A percentile compares a stretch with the other conserved stretches of the same genome.
These are phyloP conservation scores for Sarcodon aspratus DNA, from an alignment of 768 basidiomycete genomes.

Conservation along the genomic window DNA sequence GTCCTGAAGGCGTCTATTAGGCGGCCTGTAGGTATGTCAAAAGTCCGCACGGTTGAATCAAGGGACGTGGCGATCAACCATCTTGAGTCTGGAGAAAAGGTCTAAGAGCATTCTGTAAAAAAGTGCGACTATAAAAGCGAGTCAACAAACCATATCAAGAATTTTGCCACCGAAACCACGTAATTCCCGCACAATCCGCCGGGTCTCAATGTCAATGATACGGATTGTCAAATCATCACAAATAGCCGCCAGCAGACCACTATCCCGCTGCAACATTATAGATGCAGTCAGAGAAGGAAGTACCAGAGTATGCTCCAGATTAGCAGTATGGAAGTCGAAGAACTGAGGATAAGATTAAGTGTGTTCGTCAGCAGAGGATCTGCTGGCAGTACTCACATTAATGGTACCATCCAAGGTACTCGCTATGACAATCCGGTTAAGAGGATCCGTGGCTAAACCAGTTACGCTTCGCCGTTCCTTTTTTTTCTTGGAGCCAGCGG, in stretches of 20 bases:
- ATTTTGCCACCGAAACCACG: constrained; percentile 75
- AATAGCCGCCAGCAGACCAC: constrained; percentile 66
- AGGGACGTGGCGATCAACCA: constrained; percentile 87
- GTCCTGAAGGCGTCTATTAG: constrained; percentile 90
- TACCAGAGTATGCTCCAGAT: constrained; percentile 53
- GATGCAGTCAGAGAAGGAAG: constrained; percentile 62
- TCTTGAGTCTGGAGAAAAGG: constrained; percentile 90
- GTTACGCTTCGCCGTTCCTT: constrained; percentile 49
- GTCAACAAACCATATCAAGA: constrained; percentile 65
- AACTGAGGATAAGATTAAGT: constrained; percentile 41
- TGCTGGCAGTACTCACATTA: constrained; percentile 44
- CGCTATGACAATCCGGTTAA: constrained; percentile 75
- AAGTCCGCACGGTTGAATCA: constrained; percentile 89
- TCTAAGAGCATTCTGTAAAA: constrained; percentile 29
- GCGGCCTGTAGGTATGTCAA: constrained; percentile 87
- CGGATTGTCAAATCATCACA: constrained; percentile 86
- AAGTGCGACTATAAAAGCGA: background rate
- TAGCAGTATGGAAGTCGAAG: constrained; percentile 89
- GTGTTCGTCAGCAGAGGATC: background rate
- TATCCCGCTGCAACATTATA: constrained; percentile 73
- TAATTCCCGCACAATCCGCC: constrained; percentile 80
- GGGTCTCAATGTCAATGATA: constrained; percentile 86
- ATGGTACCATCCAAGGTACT: constrained; percentile 83
- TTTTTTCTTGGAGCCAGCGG: constrained; percentile 25
- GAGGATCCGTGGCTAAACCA: constrained; percentile 75